Evolutionary conservation across 345 rosid species (phyloP).

Genomic region (Salix exigua): DNA sequence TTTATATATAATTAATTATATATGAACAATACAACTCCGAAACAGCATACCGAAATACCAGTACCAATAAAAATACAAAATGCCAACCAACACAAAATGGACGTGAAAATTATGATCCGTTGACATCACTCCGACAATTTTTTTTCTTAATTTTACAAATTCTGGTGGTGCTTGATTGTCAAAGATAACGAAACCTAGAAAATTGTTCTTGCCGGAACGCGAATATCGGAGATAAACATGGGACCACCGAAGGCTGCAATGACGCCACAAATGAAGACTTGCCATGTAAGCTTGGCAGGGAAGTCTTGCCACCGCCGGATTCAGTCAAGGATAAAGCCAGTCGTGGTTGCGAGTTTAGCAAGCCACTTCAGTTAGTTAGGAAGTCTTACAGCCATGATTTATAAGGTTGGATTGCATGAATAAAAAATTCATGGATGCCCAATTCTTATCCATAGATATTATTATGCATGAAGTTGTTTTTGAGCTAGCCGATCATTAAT

Average conservation of each 20-base stretch:
- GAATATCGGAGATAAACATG: slow-evolving; percentile 63
- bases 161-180: background rate
- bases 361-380: background rate
- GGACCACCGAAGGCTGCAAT: slow-evolving; percentile 58
- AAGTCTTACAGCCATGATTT: background rate
- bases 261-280: slow-evolving; percentile 40
- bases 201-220: slow-evolving; percentile 39
- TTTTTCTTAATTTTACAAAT: background rate
- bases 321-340: slow-evolving; percentile 18
- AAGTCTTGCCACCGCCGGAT: slow-evolving; percentile 20
- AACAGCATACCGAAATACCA: too few relatives aligned
- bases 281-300: slow-evolving; percentile 40
- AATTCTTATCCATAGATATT: too few relatives aligned
- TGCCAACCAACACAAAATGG: too few relatives aligned
- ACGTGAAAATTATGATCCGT: too few relatives aligned
- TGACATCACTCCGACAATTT: slow-evolving; percentile 46
- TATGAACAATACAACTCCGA: too few relatives aligned
- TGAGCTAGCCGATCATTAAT: background rate
- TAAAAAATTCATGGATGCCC: too few relatives aligned
- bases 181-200: background rate
- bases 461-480: background rate
- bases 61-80: too few relatives aligned
- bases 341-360: slow-evolving; percentile 17
- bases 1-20: too few relatives aligned
- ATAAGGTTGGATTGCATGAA: background rate